Percentiles rank a stretch among this genome's conserved stretches.
Conservation (phyloP, 106 monocot species). For the Dioscorea dumetorum region DNA sequence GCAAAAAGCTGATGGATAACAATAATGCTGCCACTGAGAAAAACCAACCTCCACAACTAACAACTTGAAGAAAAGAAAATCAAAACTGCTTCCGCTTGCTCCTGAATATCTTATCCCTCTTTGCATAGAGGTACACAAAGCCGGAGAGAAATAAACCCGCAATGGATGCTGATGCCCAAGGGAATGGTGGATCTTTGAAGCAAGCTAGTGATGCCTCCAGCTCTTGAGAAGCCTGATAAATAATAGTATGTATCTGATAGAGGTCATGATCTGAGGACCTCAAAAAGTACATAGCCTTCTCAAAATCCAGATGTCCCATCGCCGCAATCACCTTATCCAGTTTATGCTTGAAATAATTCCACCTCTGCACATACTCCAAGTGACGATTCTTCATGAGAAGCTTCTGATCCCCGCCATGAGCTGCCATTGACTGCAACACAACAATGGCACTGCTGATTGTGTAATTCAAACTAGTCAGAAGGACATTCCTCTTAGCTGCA, state of each 20-base stretch:
- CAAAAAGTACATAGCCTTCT: constrained; percentile 68
- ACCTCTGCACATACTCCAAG: constrained; percentile 84
- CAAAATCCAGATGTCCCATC: constrained; percentile 78
- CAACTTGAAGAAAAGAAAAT: constrained; percentile 2
- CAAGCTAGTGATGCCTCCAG: constrained; percentile 86
- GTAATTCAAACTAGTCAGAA: constrained; percentile 70
- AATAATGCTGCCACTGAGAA: not conserved
- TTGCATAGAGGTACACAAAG: constrained; percentile 60
- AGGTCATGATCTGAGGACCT: constrained; percentile 90
- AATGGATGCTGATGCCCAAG: constrained; percentile 61
- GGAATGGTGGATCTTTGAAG: constrained; percentile 95
- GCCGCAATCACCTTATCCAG: constrained; percentile 76
- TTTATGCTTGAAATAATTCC: constrained; percentile 80
- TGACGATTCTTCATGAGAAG: constrained; percentile 48
- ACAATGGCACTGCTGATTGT: constrained; percentile 62
- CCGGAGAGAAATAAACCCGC: constrained; percentile 48
- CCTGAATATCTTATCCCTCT: constrained; percentile 75
- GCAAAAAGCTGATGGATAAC: not conserved
- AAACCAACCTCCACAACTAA: not conserved
- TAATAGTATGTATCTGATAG: constrained; percentile 64
- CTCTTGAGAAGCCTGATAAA: constrained; percentile 78
- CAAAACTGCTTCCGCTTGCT: constrained; percentile 93
- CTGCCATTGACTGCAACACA: constrained; percentile 60
- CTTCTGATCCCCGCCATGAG: constrained; percentile 76
- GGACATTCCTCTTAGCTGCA: constrained; percentile 75